Evolutionary conservation across 2,329 filamentous ascomycete genomes (phyloP), one percentile per base, ranked within the genome.

Genomic region (Colletotrichum camelliae): DNA sequence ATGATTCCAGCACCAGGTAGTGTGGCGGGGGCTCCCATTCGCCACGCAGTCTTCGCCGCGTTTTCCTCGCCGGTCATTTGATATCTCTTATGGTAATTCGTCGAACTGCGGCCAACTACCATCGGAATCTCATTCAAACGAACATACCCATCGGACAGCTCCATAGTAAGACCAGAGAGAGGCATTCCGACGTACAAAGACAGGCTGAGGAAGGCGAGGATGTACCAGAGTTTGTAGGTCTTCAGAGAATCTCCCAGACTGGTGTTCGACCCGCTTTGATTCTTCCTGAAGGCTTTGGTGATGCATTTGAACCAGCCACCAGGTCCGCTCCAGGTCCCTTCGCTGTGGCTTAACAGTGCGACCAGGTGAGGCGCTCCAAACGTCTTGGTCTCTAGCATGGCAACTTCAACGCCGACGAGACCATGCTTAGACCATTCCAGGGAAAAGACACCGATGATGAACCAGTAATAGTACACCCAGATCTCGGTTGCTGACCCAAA

Each of bases 381-480:
- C 0, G 12, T 57, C 16, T 66, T 43, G 8, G 55, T 43, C 58
- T 62, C 62, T 35, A 78, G 67, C 77, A 78, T 77, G 6, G 70
- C 62, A n/a, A 58, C 74, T 43, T 78, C 77, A 29, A 78, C 67
- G 1, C 77, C 77, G 27, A 68, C 31, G 43, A 79, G 74, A 3
- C 74, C 77, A 48, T 76, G 68, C 31, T 77, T 69, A 8, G 77
- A 72, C 77, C 77, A 79, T 9, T 67, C 70, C 12, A 79, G 16
- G 39, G 55, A 74, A 66, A 79, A 77, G 15, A 79, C 77, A 60
- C 77, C 77, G 55, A 79, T 64, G 60, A 79, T 66, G 62, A 79
- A 79, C 77, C 77, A 79, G 13, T 70, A 69, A 24, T 76, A 79
- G 39, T 66, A 79, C 7, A 78, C 48, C 66, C 66, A 68, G 3